Base-by-base conservation (phyloP, 371 early-diverging fungal genomes). In the Sporodiniella umbellata region DNA sequence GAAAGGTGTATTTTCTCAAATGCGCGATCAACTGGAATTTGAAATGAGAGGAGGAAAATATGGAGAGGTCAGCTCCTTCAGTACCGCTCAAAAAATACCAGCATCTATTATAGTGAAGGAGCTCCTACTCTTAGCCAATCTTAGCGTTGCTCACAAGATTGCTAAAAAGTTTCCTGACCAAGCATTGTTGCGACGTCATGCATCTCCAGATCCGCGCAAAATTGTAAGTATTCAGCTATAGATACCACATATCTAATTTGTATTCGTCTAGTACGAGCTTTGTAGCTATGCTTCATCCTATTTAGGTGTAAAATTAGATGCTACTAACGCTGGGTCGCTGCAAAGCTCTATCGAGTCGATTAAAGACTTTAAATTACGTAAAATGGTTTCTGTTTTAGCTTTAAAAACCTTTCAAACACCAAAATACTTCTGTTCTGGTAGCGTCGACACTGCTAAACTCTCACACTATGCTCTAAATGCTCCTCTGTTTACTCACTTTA, bases 91-190 rank as follows among this genome's bases (percentile, higher is more conserved):
- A n/a, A 50, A 48, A 28, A 57, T 44, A 25, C 17, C 37, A 7
- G 30, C 22, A 8, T 38, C 52, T 44, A 45, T 40, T n/a, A 42
- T 42, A 15, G 54, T 68, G n/a, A 58, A 63, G 26, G 96, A 98
- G 69, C 90, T 95, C 58, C 90, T 94, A 90, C 66, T 95, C 35
- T 71, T 95, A 23, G 95, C 96, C 11, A 96, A 98, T 65, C 87
- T 87, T 23, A 77, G 78, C 26, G 95, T 95, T 0, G 96, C 96
- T 1, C 75, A 83, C 56, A 86, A 85, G 64, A 91, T 95, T 18
- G 83, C 84, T 45, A 68, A 78, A 49, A 60, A 77, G 39, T 87
- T 88, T 61, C 93, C 93, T 2, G 91, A 91, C 35, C 82, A 85
- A 19, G 87, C 95, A 10, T 66, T 98, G 57, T 78, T 96, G 33